phyloP scores from a whole-genome alignment of 805 yeast genomes.

The Candida glaebosa region DNA sequence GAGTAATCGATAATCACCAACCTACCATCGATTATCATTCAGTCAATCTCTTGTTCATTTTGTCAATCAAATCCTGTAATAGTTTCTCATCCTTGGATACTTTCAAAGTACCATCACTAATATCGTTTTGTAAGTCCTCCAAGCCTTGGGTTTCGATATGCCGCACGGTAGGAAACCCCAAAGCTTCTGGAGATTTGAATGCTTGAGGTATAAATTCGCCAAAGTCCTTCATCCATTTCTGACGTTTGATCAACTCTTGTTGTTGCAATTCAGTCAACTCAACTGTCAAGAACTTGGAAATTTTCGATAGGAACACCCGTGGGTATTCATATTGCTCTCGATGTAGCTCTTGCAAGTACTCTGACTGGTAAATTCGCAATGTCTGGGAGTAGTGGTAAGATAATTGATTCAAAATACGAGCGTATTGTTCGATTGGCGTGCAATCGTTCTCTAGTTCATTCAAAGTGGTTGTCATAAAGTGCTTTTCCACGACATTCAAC shows the following conservation, averaged over 20 bases:
- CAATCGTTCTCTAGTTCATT: slow-evolving; percentile 7
- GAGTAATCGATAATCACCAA: too few relatives aligned
- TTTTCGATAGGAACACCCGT: slow-evolving; percentile 24
- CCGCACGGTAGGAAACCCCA: slow-evolving; percentile 32
- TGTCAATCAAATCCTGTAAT: slow-evolving; percentile 20
- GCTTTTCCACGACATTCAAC: slow-evolving; percentile 12
- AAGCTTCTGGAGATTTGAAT: slow-evolving; percentile 36
- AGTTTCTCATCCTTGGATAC: slow-evolving; percentile 18
- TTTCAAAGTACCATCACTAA: slow-evolving; percentile 12
- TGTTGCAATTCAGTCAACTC: slow-evolving; percentile 28
- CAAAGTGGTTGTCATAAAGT: slow-evolving; percentile 9
- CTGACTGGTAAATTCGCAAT: slow-evolving; percentile 27
- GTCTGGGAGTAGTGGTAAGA: slow-evolving; percentile 35
- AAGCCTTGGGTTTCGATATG: slow-evolving; percentile 43
- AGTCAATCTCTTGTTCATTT: slow-evolving; percentile 3
- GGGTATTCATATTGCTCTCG: slow-evolving; percentile 40
- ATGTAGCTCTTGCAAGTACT: slow-evolving; percentile 36
- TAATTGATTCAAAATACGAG: slow-evolving; percentile 27
- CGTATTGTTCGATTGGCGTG: slow-evolving; percentile 18
- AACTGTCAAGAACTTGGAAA: slow-evolving; percentile 34
- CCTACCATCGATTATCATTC: too few relatives aligned
- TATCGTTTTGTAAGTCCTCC: slow-evolving; percentile 21
- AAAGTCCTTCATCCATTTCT: slow-evolving; percentile 33
- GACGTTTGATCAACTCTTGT: slow-evolving; percentile 32
- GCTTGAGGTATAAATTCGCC: slow-evolving; percentile 41